These are phyloP conservation scores for Teunomyces tritomae DNA, from an alignment of 805 yeast species.

Conservation along the genomic window DNA sequence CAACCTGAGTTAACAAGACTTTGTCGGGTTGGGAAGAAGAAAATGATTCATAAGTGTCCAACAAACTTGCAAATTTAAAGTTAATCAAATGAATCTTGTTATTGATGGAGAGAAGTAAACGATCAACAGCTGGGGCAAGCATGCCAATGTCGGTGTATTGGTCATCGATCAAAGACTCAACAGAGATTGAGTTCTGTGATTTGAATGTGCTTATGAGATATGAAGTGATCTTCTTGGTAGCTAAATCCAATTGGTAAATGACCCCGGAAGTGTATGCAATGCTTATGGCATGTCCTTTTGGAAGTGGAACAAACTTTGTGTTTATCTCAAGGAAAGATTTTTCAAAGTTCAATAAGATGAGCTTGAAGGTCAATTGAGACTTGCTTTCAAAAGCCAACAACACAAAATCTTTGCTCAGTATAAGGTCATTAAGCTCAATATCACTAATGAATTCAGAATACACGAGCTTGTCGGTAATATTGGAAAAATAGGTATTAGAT, in stretches of 20 bases:
- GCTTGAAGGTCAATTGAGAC: slow-evolving; percentile 17
- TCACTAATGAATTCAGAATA: slow-evolving; percentile 26
- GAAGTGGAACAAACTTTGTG: slow-evolving; percentile 6
- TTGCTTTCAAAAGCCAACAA: slow-evolving; percentile 15
- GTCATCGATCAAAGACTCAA: slow-evolving; percentile 15
- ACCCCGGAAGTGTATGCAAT: slow-evolving; percentile 26
- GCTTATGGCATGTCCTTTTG: slow-evolving; percentile 4
- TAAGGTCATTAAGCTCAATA: slow-evolving; percentile 15
- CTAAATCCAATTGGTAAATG: slow-evolving; percentile 22
- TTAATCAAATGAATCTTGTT: slow-evolving; percentile 44
- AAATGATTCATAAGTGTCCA: slow-evolving; percentile 23
- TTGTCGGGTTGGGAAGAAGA: slow-evolving; percentile 19
- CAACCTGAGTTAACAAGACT: slow-evolving; percentile 25
- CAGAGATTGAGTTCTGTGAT: slow-evolving; percentile 16
- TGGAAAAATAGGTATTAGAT: neutral
- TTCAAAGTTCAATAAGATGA: slow-evolving; percentile 22
- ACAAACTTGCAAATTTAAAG: slow-evolving; percentile 41
- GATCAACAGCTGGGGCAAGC: slow-evolving; percentile 40
- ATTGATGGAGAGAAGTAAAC: slow-evolving; percentile 43
- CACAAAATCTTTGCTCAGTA: slow-evolving; percentile 23
- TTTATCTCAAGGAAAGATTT: slow-evolving; percentile 22
- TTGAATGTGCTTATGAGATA: slow-evolving; percentile 23
- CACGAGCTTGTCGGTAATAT: slow-evolving; percentile 25
- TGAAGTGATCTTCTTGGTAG: slow-evolving; percentile 16
- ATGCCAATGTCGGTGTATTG: slow-evolving; percentile 24